A percentile compares a stretch with the other conserved stretches of the same genome.
Evolutionary conservation across 2,329 filamentous ascomycete species (phyloP).

Genomic region (Clarireedia paspali): DNA sequence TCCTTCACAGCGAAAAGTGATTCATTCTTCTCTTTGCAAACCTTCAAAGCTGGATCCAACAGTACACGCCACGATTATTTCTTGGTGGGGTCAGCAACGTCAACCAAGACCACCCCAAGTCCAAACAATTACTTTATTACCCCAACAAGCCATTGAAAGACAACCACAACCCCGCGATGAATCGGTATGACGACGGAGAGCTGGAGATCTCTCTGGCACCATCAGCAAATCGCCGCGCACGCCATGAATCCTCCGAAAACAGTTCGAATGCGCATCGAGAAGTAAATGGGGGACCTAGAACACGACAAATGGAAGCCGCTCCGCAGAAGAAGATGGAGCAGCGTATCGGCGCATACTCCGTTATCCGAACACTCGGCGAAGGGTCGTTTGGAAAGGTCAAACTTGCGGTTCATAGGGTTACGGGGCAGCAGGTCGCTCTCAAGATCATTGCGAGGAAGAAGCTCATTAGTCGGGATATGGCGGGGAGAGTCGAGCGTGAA

Average conservation of each 20-base stretch:
- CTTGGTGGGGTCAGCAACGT: slow-evolving; percentile 7
- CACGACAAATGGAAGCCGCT: slow-evolving; percentile 16
- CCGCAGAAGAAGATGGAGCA: slow-evolving; percentile 57
- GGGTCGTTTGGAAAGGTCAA: slow-evolving; percentile 99
- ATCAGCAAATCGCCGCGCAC: slow-evolving; percentile 50
- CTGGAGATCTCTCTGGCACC: slow-evolving; percentile 69
- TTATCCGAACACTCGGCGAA: slow-evolving; percentile 85
- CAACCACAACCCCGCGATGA: neutral
- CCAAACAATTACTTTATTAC: neutral
- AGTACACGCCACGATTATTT: neutral
- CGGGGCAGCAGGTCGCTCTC: slow-evolving; percentile 88
- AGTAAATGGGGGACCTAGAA: slow-evolving; percentile 17
- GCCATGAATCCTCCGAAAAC: slow-evolving; percentile 29
- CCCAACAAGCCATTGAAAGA: neutral
- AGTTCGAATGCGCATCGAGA: slow-evolving; percentile 20
- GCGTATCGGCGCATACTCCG: slow-evolving; percentile 85
- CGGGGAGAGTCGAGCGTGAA: slow-evolving; percentile 91
- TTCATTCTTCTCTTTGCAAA: neutral
- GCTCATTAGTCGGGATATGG: slow-evolving; percentile 95
- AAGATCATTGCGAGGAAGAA: slow-evolving; percentile 98
- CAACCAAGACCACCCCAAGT: neutral
- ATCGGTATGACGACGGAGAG: slow-evolving; percentile 67
- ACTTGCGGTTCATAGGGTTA: slow-evolving; percentile 85
- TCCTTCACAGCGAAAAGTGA: neutral
- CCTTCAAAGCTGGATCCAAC: neutral